A percentile compares a stretch with the other conserved stretches of the same genome.
phyloP scores from a whole-genome alignment of 2,329 filamentous ascomycete genomes.

The Pseudonectria foliicola region DNA sequence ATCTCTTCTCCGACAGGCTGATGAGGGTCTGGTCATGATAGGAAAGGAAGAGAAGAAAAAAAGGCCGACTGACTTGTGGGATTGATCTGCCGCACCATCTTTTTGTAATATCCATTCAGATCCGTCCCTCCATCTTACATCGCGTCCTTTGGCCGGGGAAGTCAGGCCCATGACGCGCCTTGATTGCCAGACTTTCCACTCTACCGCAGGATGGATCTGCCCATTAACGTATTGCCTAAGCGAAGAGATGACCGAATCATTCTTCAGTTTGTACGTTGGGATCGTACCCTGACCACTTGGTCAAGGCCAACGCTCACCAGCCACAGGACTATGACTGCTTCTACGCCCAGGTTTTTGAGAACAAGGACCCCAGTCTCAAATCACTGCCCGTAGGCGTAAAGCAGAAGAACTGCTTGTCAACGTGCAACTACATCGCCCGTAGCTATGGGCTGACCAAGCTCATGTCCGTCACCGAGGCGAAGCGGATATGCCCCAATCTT shows the following conservation, averaged over 20 bases:
- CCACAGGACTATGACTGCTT: constrained; percentile 78
- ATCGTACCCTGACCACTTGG: constrained; percentile 3
- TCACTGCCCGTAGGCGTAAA: constrained; percentile 72
- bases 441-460: constrained; percentile 69
- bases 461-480: constrained; percentile 77
- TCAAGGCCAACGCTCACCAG: constrained; percentile 9
- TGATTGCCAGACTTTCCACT: constrained; percentile 3
- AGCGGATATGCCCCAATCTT: constrained; percentile 71
- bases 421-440: constrained; percentile 89
- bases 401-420: constrained; percentile 89
- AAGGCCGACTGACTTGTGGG: no score
- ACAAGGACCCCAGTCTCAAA: constrained; percentile 66
- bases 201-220: constrained; percentile 23
- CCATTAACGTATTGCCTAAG: constrained; percentile 28
- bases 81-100: no score
- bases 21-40: no score
- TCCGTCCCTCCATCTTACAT: no score
- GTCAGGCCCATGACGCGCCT: constrained; percentile 3
- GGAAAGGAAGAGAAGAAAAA: no score
- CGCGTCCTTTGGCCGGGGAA: constrained; percentile 5
- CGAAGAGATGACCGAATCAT: constrained; percentile 62
- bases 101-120: no score
- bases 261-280: constrained; percentile 65
- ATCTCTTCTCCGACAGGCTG: no score
- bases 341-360: constrained; percentile 87